Evolutionary conservation across 2,329 filamentous ascomycete species (phyloP).

Genomic region (Sclerotinia borealis): DNA sequence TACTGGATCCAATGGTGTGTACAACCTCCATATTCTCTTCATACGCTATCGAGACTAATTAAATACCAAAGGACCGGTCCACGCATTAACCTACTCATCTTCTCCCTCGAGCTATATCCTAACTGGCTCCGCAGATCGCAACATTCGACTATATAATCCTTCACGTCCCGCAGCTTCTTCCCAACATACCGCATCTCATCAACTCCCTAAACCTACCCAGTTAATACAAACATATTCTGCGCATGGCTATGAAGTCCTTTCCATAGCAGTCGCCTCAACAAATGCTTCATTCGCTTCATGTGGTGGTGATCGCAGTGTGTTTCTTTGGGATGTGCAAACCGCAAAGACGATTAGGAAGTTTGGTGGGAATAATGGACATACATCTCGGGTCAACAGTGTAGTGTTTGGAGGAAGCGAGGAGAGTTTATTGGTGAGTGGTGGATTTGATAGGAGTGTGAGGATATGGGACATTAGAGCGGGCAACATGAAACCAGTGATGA

Average conservation of each 20-base stretch:
- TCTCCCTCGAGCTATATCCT: conserved; percentile 72
- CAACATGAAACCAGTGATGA: conserved; percentile 60
- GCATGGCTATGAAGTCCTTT: conserved; percentile 88
- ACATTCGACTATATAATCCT: conserved; percentile 82
- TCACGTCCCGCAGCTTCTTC: conserved; percentile 42
- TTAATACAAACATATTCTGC: conserved; percentile 85
- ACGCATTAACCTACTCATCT: conserved; percentile 67
- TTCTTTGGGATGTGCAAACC: conserved; percentile 88
- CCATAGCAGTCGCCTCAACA: conserved; percentile 64
- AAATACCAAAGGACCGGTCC: conserved; percentile 53
- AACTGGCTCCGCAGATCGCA: conserved; percentile 78
- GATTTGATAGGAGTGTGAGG: conserved; percentile 69
- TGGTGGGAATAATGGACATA: conserved; percentile 42
- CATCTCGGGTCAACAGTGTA: conserved; percentile 65
- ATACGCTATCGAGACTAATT: background rate
- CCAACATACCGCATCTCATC: conserved; percentile 35
- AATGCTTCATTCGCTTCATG: conserved; percentile 83
- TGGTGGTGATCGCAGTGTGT: conserved; percentile 85
- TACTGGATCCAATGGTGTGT: conserved; percentile 52
- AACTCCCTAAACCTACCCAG: conserved; percentile 35
- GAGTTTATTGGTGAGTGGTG: conserved; percentile 63
- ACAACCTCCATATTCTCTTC: background rate
- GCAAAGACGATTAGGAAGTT: conserved; percentile 74
- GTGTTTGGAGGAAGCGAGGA: conserved; percentile 73
- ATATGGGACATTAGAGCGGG: conserved; percentile 61